Percentiles rank a stretch among this genome's conserved stretches.
Evolutionary conservation across 2,329 filamentous ascomycete species (phyloP).

Genomic region (Diplodia sapinea): DNA sequence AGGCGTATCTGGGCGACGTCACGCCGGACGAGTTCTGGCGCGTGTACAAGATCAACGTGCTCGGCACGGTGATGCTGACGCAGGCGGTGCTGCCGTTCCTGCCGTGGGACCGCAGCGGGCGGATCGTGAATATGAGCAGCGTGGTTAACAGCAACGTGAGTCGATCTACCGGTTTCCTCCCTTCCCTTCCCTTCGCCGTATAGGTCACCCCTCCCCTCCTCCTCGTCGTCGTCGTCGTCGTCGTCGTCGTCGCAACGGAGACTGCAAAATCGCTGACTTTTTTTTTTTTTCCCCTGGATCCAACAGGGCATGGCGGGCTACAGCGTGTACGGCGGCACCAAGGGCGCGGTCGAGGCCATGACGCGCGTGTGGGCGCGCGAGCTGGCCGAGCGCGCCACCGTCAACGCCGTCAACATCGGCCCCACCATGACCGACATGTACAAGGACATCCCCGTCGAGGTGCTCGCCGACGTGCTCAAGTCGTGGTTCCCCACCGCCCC

Average conservation of each 20-base stretch:
- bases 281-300: too few relatives aligned
- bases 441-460: constrained; percentile 11
- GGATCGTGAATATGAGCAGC: constrained; percentile 29
- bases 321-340: constrained; percentile 31
- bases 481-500: constrained; percentile 15
- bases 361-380: constrained; percentile 30
- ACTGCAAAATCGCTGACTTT: too few relatives aligned
- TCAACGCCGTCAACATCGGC: constrained; percentile 32
- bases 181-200: background rate
- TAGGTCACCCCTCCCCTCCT: too few relatives aligned
- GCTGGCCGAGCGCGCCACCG: constrained; percentile 30
- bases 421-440: constrained; percentile 33
- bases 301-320: constrained; percentile 16
- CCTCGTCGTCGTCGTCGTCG: too few relatives aligned
- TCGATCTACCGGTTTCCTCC: too few relatives aligned
- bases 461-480: constrained; percentile 7
- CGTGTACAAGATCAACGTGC: constrained; percentile 31
- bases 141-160: constrained; percentile 14
- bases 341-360: constrained; percentile 31
- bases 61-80: constrained; percentile 29
- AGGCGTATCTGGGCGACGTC: background rate
- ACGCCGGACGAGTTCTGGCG: constrained; percentile 14
- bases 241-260: too few relatives aligned
- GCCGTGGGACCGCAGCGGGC: constrained; percentile 22
- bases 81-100: constrained; percentile 22